These are phyloP conservation scores for Fusarium succisae DNA, from an alignment of 2,329 filamentous ascomycete genomes.

Conservation along the genomic window DNA sequence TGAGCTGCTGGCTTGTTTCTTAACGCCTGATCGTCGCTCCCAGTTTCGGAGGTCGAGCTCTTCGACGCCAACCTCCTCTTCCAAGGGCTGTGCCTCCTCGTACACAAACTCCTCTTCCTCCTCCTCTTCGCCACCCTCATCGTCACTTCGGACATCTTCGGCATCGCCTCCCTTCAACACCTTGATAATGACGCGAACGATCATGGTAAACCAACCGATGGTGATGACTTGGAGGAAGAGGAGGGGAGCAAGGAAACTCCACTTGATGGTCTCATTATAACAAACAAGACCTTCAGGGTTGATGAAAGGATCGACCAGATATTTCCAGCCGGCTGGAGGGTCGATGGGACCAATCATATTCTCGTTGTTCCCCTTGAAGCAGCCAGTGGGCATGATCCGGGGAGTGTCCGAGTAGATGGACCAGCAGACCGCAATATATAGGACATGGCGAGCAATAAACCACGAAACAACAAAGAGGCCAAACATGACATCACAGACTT, in stretches of 20 bases:
- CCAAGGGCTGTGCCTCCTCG: conserved; percentile 66
- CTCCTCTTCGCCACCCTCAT: conserved; percentile 71
- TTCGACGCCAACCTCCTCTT: conserved; percentile 81
- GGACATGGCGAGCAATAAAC: conserved; percentile 83
- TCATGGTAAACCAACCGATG: conserved; percentile 90
- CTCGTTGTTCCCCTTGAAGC: conserved; percentile 70
- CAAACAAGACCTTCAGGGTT: conserved; percentile 79
- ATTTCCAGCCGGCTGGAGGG: conserved; percentile 61
- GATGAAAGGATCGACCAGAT: conserved; percentile 78
- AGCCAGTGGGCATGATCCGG: conserved; percentile 62
- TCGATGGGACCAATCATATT: conserved; percentile 64
- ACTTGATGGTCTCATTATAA: conserved; percentile 79
- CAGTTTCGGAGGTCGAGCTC: conserved; percentile 72
- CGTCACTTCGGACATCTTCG: conserved; percentile 88
- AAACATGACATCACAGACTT: conserved; percentile 82
- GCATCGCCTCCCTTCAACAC: conserved; percentile 81
- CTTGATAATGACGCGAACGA: conserved; percentile 81
- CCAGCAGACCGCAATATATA: conserved; percentile 83
- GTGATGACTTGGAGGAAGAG: conserved; percentile 82
- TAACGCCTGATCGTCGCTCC: conserved; percentile 65
- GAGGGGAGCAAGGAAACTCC: conserved; percentile 79
- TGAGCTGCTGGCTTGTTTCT: conserved; percentile 62
- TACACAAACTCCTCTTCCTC: conserved; percentile 65
- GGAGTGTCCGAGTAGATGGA: conserved; percentile 56
- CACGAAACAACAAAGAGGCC: conserved; percentile 87